Evolutionary conservation across 495 filamentous ascomycete genomes (phyloP).

Genomic region (Bombardia bombarda): DNA sequence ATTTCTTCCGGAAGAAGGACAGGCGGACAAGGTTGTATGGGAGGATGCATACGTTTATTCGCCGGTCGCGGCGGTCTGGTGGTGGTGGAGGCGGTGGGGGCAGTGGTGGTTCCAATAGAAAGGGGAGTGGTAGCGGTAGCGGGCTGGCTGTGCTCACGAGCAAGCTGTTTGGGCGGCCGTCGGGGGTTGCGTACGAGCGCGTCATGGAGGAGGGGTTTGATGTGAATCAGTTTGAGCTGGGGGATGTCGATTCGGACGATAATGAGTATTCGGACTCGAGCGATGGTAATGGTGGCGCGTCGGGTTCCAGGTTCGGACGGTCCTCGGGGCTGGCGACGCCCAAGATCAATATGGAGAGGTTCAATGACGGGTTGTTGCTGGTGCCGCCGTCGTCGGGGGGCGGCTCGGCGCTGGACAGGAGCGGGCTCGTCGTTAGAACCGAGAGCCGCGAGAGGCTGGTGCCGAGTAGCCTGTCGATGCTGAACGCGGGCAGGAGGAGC

Average conservation of each 20-base stretch:
- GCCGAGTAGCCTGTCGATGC: conserved; percentile 31
- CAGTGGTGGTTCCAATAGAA: conserved; percentile 22
- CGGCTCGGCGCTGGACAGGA: conserved; percentile 57
- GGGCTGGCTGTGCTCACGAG: conserved; percentile 46
- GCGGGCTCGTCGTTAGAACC: conserved; percentile 66
- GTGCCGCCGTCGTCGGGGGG: conserved; percentile 25
- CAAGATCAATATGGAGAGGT: conserved; percentile 52
- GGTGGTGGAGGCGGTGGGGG: conserved; percentile 28
- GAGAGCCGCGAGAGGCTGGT: conserved; percentile 70
- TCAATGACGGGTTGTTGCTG: conserved; percentile 40
- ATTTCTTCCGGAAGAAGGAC: conserved; percentile 52
- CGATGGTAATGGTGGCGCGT: conserved; percentile 32
- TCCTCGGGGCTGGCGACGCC: conserved; percentile 59
- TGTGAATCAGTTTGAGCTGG: conserved; percentile 61
- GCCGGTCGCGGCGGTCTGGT: conserved; percentile 41
- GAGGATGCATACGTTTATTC: conserved; percentile 45
- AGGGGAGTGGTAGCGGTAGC: conserved; percentile 41
- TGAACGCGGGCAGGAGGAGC: conserved; percentile 47
- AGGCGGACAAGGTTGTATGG: conserved; percentile 59
- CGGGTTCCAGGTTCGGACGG: conserved; percentile 33
- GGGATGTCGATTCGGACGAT: conserved; percentile 47
- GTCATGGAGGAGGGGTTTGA: conserved; percentile 78
- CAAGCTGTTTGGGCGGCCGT: conserved; percentile 46
- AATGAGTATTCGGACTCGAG: conserved; percentile 48
- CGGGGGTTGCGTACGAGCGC: conserved; percentile 59